phyloP scores from a whole-genome alignment of 495 filamentous ascomycete genomes.

The Lichenothelia convexa region DNA sequence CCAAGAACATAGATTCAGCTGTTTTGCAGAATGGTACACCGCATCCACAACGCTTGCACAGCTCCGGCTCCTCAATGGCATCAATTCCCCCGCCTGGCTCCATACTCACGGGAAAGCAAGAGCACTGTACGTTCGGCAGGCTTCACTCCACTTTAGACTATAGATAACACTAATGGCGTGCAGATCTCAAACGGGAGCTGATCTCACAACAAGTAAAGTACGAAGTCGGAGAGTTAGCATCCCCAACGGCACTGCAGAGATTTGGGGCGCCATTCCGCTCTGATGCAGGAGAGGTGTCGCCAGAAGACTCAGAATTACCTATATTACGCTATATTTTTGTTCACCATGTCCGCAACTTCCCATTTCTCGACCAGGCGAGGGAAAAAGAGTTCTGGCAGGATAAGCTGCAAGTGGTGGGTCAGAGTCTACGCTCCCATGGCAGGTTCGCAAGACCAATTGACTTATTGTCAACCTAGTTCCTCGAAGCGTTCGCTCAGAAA shows the following conservation, averaged over 20 bases:
- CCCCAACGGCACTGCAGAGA: constrained; percentile 79
- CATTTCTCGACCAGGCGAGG: constrained; percentile 82
- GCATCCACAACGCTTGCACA: constrained; percentile 7
- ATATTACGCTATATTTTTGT: constrained; percentile 95
- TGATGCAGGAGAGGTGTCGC: constrained; percentile 78
- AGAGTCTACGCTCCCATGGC: background rate
- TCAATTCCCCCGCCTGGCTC: constrained; percentile 28
- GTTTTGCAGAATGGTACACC: no score
- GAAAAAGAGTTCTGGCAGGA: constrained; percentile 99
- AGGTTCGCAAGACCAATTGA: background rate
- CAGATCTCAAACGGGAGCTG: constrained; percentile 92
- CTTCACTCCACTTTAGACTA: constrained; percentile 2
- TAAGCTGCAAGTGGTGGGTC: constrained; percentile 78
- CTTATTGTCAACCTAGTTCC: constrained; percentile 40
- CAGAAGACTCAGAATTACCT: constrained; percentile 84
- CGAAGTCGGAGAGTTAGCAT: constrained; percentile 83
- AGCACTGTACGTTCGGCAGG: constrained; percentile 55
- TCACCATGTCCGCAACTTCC: constrained; percentile 92
- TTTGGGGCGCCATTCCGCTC: constrained; percentile 93
- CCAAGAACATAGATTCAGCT: no score
- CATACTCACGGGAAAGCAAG: constrained; percentile 84
- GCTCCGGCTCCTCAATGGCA: constrained; percentile 11
- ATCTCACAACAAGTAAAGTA: constrained; percentile 71
- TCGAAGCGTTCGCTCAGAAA: constrained; percentile 96
- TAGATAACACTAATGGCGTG: constrained; percentile 14